phyloP scores from a whole-genome alignment of 805 yeast species.

The Ogataea nakhonphanomensis region DNA sequence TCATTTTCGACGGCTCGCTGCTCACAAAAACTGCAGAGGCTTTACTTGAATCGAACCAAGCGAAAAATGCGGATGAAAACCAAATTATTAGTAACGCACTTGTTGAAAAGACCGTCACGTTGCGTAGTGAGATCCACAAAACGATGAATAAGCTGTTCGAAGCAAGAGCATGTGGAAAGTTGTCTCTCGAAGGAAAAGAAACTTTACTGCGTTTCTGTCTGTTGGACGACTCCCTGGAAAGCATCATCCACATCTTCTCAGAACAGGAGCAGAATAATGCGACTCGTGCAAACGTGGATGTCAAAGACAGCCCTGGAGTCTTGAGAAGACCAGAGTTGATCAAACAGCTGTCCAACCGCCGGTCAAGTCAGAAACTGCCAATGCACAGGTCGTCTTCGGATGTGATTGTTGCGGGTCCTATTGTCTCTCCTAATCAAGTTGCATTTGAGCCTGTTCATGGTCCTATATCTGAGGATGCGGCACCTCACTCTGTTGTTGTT shows the following conservation, averaged over 20 bases:
- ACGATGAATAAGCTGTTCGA: slow-evolving; percentile 49
- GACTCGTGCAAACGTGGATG: neutral
- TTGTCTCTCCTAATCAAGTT: slow-evolving; percentile 42
- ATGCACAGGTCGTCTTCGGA: slow-evolving; percentile 50
- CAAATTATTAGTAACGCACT: slow-evolving; percentile 47
- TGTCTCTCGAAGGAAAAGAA: slow-evolving; percentile 55
- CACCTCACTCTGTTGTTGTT: slow-evolving; percentile 71
- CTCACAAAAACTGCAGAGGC: slow-evolving; percentile 72
- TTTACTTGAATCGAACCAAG: slow-evolving; percentile 42
- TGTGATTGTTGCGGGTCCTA: slow-evolving; percentile 50
- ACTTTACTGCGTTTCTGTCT: slow-evolving; percentile 50
- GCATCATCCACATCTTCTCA: slow-evolving; percentile 45
- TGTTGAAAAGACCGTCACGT: slow-evolving; percentile 47
- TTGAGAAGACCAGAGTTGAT: slow-evolving; percentile 26
- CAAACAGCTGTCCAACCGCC: slow-evolving; percentile 28
- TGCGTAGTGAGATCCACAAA: slow-evolving; percentile 49
- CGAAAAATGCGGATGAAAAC: slow-evolving; percentile 35
- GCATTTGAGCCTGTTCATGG: slow-evolving; percentile 12
- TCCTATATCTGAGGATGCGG: slow-evolving; percentile 21
- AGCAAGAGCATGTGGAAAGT: slow-evolving; percentile 41
- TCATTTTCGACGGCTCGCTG: slow-evolving; percentile 72
- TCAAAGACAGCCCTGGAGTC: slow-evolving; percentile 4
- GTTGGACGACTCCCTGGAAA: slow-evolving; percentile 52
- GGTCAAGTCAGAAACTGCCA: slow-evolving; percentile 41
- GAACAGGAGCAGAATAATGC: slow-evolving; percentile 14